phyloP scores from a whole-genome alignment of 192 early-diverging fungal genomes.

The Cladochytrium replicatum region DNA sequence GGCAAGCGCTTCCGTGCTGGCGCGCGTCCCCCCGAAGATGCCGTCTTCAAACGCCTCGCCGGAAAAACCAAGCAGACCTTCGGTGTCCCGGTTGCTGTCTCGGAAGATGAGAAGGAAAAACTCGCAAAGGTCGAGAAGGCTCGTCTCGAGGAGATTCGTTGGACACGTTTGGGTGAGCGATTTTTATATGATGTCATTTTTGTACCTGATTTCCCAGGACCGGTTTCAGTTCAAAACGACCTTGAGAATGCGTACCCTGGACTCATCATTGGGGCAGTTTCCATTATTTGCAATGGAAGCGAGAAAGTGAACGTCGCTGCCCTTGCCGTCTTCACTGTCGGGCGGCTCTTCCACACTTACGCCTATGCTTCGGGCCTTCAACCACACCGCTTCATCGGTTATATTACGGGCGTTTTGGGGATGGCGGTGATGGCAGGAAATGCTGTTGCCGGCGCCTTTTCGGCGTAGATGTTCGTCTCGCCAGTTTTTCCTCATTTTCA shows the following conservation, averaged over 20 bases:
- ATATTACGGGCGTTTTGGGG: constrained; percentile 1
- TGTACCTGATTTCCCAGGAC: too few species aligned
- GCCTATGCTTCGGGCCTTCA: constrained; percentile 15
- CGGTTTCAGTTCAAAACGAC: constrained; percentile 20
- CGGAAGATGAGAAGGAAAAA: background rate
- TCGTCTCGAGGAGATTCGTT: constrained; percentile 8
- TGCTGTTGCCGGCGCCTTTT: too few species aligned
- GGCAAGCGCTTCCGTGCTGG: constrained; percentile 15
- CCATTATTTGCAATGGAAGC: too few species aligned
- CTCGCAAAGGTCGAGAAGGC: constrained; percentile 2
- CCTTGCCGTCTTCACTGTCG: background rate
- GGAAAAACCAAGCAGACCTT: constrained; percentile 10
- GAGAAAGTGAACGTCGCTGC: too few species aligned
- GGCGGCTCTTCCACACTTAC: constrained; percentile 7
- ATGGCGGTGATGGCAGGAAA: too few species aligned
- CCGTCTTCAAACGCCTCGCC: background rate
- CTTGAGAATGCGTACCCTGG: constrained; percentile 15
- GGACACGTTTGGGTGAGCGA: constrained; percentile 17
- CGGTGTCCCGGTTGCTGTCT: constrained; percentile 4
- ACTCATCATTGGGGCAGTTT: constrained; percentile 8
- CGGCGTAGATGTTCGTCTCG: too few species aligned
- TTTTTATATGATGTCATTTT: too few species aligned
- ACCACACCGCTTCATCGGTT: constrained; percentile 13
- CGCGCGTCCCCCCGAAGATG: constrained; percentile 16
- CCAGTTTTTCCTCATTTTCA: too few species aligned